Conservation (phyloP, 106 monocot species). For the Iris macrosiphon region DNA sequence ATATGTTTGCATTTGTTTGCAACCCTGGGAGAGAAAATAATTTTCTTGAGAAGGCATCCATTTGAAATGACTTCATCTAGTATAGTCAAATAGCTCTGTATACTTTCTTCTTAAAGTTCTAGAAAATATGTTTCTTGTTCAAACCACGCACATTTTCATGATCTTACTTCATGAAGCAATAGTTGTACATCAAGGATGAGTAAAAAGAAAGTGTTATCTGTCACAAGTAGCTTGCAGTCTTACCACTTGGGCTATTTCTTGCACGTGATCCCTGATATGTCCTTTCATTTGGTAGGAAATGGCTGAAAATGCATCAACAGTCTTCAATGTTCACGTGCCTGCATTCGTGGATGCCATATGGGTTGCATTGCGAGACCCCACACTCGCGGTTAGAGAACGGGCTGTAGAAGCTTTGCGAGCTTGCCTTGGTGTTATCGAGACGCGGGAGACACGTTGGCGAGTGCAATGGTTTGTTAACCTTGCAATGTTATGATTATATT, state of each 20-base stretch:
- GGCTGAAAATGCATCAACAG: conserved; percentile 94
- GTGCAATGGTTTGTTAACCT: conserved; percentile 55
- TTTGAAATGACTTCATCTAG: no score
- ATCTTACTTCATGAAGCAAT: background rate
- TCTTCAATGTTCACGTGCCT: conserved; percentile 87
- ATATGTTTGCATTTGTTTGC: no score
- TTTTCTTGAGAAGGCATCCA: no score
- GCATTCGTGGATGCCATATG: conserved; percentile 97
- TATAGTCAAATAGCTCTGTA: background rate
- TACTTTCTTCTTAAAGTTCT: background rate
- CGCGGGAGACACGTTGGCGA: conserved; percentile 78
- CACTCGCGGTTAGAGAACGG: conserved; percentile 50
- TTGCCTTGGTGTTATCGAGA: conserved; percentile 78
- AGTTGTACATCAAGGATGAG: background rate
- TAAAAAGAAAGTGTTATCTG: background rate
- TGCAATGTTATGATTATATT: conserved; percentile 5
- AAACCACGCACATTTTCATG: no score
- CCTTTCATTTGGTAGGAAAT: conserved; percentile 53
- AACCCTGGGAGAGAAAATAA: no score
- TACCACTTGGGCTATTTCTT: background rate
- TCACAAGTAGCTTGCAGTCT: background rate
- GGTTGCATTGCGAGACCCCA: conserved; percentile 80
- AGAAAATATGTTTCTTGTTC: background rate
- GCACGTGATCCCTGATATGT: background rate
- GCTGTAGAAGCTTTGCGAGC: conserved; percentile 77